Evolutionary conservation across 306 rosid species (phyloP).

Genomic region (Lathyrus aphaca): DNA sequence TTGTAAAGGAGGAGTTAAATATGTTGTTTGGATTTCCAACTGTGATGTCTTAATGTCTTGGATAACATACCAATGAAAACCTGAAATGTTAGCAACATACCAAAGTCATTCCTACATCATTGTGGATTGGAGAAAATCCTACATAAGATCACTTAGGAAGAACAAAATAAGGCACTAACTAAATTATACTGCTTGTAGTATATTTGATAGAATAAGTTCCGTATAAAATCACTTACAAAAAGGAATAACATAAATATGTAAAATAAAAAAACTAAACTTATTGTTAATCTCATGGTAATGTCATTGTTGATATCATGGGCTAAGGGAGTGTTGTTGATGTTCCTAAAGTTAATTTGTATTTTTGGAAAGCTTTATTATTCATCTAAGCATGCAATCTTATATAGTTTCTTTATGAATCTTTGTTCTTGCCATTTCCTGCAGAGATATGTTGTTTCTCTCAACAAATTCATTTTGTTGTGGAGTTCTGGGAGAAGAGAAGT

Average conservation of each 20-base stretch:
- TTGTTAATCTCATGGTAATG: no score
- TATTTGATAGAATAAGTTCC: slow-evolving; percentile 14
- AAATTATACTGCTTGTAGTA: slow-evolving; percentile 5
- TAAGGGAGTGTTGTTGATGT: no score
- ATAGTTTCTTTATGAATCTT: no score
- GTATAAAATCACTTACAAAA: slow-evolving; percentile 1
- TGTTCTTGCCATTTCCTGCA: no score
- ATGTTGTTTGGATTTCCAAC: slow-evolving; percentile 35
- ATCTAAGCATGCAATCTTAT: no score
- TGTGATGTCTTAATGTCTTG: not conserved
- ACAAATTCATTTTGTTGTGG: no score
- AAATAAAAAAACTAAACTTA: not conserved
- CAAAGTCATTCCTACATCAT: not conserved
- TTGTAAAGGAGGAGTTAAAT: slow-evolving; percentile 15
- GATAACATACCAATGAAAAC: slow-evolving; percentile 14
- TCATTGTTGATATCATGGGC: no score
- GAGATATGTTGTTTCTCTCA: no score
- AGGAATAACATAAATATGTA: not conserved
- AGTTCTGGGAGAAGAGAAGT: no score
- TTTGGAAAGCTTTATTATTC: no score
- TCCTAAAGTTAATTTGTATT: no score
- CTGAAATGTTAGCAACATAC: not conserved
- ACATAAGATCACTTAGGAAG: slow-evolving; percentile 8
- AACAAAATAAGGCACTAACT: slow-evolving; percentile 13
- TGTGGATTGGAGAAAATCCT: slow-evolving; percentile 5